These are phyloP conservation scores for Linnemannia exigua DNA, from an alignment of 192 early-diverging fungal genomes.

Conservation along the genomic window DNA sequence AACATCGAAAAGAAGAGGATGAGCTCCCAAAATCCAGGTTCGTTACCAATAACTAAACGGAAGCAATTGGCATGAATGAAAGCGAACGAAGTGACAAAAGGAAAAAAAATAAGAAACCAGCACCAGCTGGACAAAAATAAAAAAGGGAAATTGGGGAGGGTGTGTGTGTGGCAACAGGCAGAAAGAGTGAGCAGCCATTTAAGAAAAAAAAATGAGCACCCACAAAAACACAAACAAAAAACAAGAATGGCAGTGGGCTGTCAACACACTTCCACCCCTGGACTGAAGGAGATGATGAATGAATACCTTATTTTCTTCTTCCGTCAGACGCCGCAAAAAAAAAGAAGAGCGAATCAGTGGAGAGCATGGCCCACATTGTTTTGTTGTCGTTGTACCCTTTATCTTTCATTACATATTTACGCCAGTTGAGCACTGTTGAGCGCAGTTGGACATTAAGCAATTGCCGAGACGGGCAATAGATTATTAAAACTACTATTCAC, in stretches of 20 bases:
- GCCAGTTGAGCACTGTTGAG: conserved; percentile 1
- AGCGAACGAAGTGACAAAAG: background rate
- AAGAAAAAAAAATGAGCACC: background rate
- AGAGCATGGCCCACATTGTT: background rate
- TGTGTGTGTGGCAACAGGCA: background rate
- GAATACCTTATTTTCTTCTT: too few species aligned
- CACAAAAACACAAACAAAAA: background rate
- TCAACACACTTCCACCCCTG: too few species aligned
- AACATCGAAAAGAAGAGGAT: background rate
- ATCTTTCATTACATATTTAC: background rate
- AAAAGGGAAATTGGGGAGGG: background rate
- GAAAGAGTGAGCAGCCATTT: too few species aligned
- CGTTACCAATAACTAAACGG: background rate
- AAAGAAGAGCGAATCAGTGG: background rate
- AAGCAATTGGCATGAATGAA: background rate
- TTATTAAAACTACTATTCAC: too few species aligned
- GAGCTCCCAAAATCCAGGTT: background rate
- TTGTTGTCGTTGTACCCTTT: background rate
- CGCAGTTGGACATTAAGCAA: background rate
- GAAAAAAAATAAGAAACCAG: background rate
- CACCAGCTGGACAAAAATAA: conserved; percentile 1
- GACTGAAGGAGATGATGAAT: too few species aligned
- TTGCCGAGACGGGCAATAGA: background rate
- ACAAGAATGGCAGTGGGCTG: too few species aligned
- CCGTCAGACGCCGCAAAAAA: background rate